phyloP scores from a whole-genome alignment of 2,329 filamentous ascomycete genomes.

The Epichloe glyceriae region DNA sequence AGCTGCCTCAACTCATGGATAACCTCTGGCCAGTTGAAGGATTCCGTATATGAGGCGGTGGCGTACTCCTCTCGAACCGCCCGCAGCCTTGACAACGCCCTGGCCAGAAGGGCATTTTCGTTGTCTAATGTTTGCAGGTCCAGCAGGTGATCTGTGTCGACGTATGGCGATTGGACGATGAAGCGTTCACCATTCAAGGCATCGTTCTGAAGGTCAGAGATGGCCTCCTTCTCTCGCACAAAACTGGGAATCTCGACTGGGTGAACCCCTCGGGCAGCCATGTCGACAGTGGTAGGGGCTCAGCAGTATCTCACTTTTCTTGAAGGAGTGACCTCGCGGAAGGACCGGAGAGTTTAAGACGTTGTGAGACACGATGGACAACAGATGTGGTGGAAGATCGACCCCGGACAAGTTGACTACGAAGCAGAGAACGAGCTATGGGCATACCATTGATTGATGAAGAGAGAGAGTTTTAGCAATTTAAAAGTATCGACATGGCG shows the following conservation, averaged over 20 bases:
- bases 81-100: slow-evolving; percentile 52
- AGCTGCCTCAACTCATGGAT: slow-evolving; percentile 45
- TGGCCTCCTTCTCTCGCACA: slow-evolving; percentile 12
- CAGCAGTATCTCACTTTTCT: background rate
- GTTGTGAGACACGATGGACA: background rate
- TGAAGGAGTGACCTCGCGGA: background rate
- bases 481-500: slow-evolving; percentile 1
- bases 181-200: slow-evolving; percentile 13
- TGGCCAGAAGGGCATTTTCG: slow-evolving; percentile 56
- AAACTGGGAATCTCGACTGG: slow-evolving; percentile 13
- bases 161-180: slow-evolving; percentile 65
- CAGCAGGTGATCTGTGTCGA: slow-evolving; percentile 55
- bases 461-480: background rate
- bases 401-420: background rate
- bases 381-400: background rate
- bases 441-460: background rate
- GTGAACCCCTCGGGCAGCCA: slow-evolving; percentile 17
- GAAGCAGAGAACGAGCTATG: background rate
- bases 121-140: slow-evolving; percentile 54
- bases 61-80: slow-evolving; percentile 60
- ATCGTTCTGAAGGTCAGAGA: slow-evolving; percentile 15
- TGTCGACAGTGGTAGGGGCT: slow-evolving; percentile 7
- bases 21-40: slow-evolving; percentile 64
- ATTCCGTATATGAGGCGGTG: slow-evolving; percentile 55
- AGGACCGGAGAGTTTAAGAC: background rate